Evolutionary conservation across 768 basidiomycete species (phyloP).

Genomic region (Mycena capillaripes): DNA sequence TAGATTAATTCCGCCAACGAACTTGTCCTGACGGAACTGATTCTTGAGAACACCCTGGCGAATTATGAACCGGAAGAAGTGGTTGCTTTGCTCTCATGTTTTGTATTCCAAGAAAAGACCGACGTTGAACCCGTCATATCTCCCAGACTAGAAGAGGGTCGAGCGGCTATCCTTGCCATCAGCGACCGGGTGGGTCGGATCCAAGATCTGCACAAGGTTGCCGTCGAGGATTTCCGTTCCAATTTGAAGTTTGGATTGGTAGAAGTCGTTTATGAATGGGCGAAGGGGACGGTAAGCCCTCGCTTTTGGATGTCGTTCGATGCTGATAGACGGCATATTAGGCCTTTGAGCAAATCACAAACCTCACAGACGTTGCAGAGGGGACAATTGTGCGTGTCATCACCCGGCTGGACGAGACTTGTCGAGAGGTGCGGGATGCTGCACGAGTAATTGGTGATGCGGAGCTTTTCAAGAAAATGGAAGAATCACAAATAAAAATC

Average conservation of each 20-base stretch:
- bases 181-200: slow-evolving; percentile 82
- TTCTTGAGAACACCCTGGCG: slow-evolving; percentile 94
- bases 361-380: slow-evolving; percentile 94
- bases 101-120: slow-evolving; percentile 99
- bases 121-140: slow-evolving; percentile 89
- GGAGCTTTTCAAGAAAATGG: slow-evolving; percentile 98
- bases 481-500: slow-evolving; percentile 92
- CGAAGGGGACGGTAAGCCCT: slow-evolving; percentile 92
- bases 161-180: slow-evolving; percentile 82
- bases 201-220: slow-evolving; percentile 87
- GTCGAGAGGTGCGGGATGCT: slow-evolving; percentile 96
- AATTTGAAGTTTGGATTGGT: slow-evolving; percentile 91
- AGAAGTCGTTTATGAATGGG: slow-evolving; percentile 99
- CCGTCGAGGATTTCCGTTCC: slow-evolving; percentile 82
- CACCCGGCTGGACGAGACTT: slow-evolving; percentile 96
- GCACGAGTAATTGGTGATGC: slow-evolving; percentile 98
- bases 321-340: slow-evolving; percentile 47
- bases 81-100: slow-evolving; percentile 94
- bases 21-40: slow-evolving; percentile 95
- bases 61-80: slow-evolving; percentile 95
- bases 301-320: neutral
- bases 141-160: slow-evolving; percentile 83
- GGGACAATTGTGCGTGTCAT: slow-evolving; percentile 98
- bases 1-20: slow-evolving; percentile 99
- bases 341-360: slow-evolving; percentile 96